A percentile compares a stretch with the other conserved stretches of the same genome.
These are phyloP conservation scores for Ogataea hybrid DNA, from an alignment of 1,139 yeast genomes.

Conservation along the genomic window DNA sequence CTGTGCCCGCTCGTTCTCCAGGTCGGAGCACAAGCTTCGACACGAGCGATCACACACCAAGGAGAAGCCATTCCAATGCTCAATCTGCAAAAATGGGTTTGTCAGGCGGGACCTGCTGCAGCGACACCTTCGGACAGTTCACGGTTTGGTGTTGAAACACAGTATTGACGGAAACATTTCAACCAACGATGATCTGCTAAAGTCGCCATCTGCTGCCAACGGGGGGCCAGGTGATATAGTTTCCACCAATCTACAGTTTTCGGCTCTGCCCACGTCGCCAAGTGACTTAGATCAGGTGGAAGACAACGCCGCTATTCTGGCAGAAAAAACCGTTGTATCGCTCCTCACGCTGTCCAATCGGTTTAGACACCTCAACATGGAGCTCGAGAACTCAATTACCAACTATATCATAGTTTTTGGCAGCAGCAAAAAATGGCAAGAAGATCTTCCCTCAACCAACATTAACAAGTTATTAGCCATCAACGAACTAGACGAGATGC, in stretches of 20 bases:
- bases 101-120: slow-evolving; percentile 75
- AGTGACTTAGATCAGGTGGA: slow-evolving; percentile 9
- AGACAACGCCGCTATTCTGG: slow-evolving; percentile 11
- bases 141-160: slow-evolving; percentile 36
- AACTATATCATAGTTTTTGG: slow-evolving; percentile 25
- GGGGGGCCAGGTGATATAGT: slow-evolving; percentile 3
- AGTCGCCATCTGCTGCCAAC: slow-evolving; percentile 13
- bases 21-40: slow-evolving; percentile 79
- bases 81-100: slow-evolving; percentile 67
- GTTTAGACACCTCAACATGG: slow-evolving; percentile 18
- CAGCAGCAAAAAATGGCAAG: slow-evolving; percentile 15
- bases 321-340: slow-evolving; percentile 30
- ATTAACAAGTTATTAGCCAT: slow-evolving; percentile 21
- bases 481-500: slow-evolving; percentile 23
- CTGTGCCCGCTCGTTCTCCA: slow-evolving; percentile 77
- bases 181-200: slow-evolving; percentile 19
- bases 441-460: slow-evolving; percentile 23
- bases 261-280: slow-evolving; percentile 9
- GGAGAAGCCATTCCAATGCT: slow-evolving; percentile 77
- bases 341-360: slow-evolving; percentile 31
- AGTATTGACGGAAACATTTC: slow-evolving; percentile 34
- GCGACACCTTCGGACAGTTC: slow-evolving; percentile 78
- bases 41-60: slow-evolving; percentile 85
- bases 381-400: slow-evolving; percentile 15
- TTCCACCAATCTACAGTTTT: slow-evolving; percentile 1